Evolutionary conservation across 164 flowering plant genomes (phyloP), one percentile per base, ranked within the genome.

Genomic region (Sextonia rubra): DNA sequence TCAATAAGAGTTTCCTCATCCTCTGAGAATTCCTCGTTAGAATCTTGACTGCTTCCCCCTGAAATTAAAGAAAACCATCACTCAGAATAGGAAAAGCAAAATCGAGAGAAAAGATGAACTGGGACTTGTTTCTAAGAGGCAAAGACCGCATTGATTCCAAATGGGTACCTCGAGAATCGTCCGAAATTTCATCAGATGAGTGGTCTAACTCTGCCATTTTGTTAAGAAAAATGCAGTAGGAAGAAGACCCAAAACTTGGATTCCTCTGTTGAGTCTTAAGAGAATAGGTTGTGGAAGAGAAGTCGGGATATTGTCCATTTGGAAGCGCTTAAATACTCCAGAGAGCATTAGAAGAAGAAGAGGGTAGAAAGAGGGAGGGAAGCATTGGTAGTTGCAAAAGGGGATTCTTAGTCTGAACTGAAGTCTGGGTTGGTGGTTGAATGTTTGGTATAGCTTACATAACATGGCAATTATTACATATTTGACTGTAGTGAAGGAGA

Each of bases 1-100:
- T 63, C 75, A 29, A 81, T 77, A 55, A 81, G 81, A 7, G 56
- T 69, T 26, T 76, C 81, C 65, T 81, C 84, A 75, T 79, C 84
- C 52, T 74, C 81, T 3, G 81, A 63, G 75, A 81, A 74, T 48
- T 74, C 77, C 69, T 66, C 24, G 74, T 75, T 78, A 0, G 70
- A 60, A 22, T 74, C 77, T 68, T 75, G 70, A 58, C 49, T 74
- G 47, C 32, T 65, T 30, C 12, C 71, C 52, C 60, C 84, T 81
- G 74, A 58, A 74, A 17, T 30, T 23, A 20, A 15, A 69, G 3
- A 47, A 68, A 73, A 9, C 22, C 62, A 52, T 52, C 17, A 52
- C n/a, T 52, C 12, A 52, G 58, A 52, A 52, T 52, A 15, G n/a
- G n/a, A 52, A 18, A 52, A 8, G 56, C 58, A 20, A 52, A 52